These are phyloP conservation scores for Ulmus americana DNA, from an alignment of 331 rosid species.

Conservation along the genomic window DNA sequence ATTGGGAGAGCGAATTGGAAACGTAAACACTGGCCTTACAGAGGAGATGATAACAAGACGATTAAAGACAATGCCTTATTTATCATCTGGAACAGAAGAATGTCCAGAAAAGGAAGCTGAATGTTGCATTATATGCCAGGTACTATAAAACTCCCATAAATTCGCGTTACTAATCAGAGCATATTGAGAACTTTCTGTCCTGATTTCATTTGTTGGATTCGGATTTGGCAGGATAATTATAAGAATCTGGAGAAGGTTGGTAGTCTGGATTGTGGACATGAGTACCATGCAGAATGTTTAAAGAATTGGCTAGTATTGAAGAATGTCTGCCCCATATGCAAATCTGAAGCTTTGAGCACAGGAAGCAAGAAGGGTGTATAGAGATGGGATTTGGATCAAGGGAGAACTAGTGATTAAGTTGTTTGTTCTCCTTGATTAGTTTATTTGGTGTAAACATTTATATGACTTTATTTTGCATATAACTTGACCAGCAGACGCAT, in stretches of 20 bases:
- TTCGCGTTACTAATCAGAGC: neutral
- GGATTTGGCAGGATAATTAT: constrained; percentile 57
- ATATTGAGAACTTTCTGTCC: neutral
- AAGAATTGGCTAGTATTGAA: constrained; percentile 77
- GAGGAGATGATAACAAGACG: constrained; percentile 53
- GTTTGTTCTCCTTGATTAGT: neutral
- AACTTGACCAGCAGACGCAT: neutral
- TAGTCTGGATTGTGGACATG: constrained; percentile 65
- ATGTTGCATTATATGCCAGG: constrained; percentile 85
- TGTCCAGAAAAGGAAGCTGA: constrained; percentile 47
- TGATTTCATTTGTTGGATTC: neutral
- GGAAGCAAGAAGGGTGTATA: constrained; percentile 34
- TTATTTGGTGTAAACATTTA: constrained; percentile 2
- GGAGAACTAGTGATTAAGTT: neutral
- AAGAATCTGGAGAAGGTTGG: constrained; percentile 56
- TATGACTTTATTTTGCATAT: neutral
- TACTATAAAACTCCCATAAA: constrained; percentile 21
- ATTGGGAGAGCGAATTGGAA: constrained; percentile 81
- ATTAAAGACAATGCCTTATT: constrained; percentile 44
- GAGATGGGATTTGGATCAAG: constrained; percentile 3
- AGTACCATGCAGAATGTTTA: constrained; percentile 70
- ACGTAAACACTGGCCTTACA: constrained; percentile 67
- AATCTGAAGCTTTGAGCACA: constrained; percentile 63
- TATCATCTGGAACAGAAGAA: constrained; percentile 28
- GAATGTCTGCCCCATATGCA: constrained; percentile 88